phyloP scores from a whole-genome alignment of 192 early-diverging fungal species.

The Coemansia sp. region DNA sequence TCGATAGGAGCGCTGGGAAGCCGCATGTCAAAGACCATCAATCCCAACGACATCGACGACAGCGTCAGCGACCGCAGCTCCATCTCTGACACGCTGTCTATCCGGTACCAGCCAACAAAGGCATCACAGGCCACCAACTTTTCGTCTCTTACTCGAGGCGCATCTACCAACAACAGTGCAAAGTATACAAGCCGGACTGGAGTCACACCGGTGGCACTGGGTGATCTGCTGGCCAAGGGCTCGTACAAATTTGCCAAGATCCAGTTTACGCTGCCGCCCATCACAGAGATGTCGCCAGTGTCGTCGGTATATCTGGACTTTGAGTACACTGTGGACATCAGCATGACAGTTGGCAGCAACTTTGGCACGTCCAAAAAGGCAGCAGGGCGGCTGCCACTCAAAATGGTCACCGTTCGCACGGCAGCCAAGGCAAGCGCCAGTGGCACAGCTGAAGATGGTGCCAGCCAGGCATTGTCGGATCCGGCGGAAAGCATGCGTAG shows the following conservation, averaged over 20 bases:
- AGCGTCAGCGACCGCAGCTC: slow-evolving; percentile 48
- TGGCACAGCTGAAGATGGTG: background rate
- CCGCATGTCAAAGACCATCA: slow-evolving; percentile 34
- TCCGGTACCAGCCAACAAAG: slow-evolving; percentile 39
- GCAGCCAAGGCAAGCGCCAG: slow-evolving; percentile 14
- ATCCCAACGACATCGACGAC: slow-evolving; percentile 33
- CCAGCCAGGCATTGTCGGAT: slow-evolving; percentile 17
- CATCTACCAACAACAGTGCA: slow-evolving; percentile 9
- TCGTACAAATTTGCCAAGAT: slow-evolving; percentile 54
- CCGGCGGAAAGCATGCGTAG: slow-evolving; percentile 22
- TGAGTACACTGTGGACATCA: slow-evolving; percentile 48
- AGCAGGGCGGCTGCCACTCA: slow-evolving; percentile 36
- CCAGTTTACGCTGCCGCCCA: slow-evolving; percentile 41
- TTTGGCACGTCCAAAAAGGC: slow-evolving; percentile 44
- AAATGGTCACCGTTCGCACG: slow-evolving; percentile 39
- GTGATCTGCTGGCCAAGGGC: slow-evolving; percentile 38
- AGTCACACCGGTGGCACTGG: slow-evolving; percentile 36
- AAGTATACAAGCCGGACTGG: slow-evolving; percentile 14
- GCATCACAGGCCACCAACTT: slow-evolving; percentile 12
- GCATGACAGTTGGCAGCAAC: slow-evolving; percentile 44
- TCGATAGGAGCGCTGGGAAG: slow-evolving; percentile 1
- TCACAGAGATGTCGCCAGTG: slow-evolving; percentile 46
- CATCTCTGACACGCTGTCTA: slow-evolving; percentile 44
- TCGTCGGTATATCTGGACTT: slow-evolving; percentile 52
- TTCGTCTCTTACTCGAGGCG: slow-evolving; percentile 27